Evolutionary conservation across 2,329 filamentous ascomycete species (phyloP).

Genomic region (Exophiala dermatitidis): DNA sequence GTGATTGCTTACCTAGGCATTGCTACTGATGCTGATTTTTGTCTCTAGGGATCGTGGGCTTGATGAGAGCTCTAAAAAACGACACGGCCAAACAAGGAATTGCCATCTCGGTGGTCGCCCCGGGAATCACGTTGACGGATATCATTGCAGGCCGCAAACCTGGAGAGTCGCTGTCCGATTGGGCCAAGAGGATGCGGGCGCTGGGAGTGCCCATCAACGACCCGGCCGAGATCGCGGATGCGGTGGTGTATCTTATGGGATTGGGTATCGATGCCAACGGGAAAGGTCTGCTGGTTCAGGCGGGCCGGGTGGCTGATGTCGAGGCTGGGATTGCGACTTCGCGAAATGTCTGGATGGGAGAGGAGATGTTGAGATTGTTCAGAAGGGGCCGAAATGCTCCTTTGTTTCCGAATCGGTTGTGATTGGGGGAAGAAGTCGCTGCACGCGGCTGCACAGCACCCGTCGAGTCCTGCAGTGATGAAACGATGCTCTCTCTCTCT

Average conservation of each 20-base stretch:
- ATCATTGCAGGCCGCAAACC: constrained; percentile 35
- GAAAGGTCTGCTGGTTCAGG: constrained; percentile 42
- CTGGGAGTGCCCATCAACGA: constrained; percentile 44
- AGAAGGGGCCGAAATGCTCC: constrained; percentile 36
- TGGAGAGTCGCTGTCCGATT: constrained; percentile 34
- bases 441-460: too few species aligned
- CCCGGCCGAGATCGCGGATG: constrained; percentile 39
- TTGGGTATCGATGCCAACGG: constrained; percentile 41
- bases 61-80: constrained; percentile 45
- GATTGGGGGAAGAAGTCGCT: too few species aligned
- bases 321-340: constrained; percentile 42
- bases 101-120: constrained; percentile 43
- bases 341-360: constrained; percentile 44
- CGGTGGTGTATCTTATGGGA: constrained; percentile 42
- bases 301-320: constrained; percentile 38
- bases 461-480: too few species aligned
- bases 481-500: too few species aligned
- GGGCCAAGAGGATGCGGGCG: constrained; percentile 39
- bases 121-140: constrained; percentile 44
- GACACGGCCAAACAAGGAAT: constrained; percentile 43
- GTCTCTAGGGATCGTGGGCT: constrained; percentile 39
- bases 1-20: too few species aligned
- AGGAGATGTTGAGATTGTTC: constrained; percentile 46
- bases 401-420: constrained; percentile 29
- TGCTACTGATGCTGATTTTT: too few species aligned